phyloP scores from a whole-genome alignment of 2,329 filamentous ascomycete species.

The Amauroascus verrucosus region DNA sequence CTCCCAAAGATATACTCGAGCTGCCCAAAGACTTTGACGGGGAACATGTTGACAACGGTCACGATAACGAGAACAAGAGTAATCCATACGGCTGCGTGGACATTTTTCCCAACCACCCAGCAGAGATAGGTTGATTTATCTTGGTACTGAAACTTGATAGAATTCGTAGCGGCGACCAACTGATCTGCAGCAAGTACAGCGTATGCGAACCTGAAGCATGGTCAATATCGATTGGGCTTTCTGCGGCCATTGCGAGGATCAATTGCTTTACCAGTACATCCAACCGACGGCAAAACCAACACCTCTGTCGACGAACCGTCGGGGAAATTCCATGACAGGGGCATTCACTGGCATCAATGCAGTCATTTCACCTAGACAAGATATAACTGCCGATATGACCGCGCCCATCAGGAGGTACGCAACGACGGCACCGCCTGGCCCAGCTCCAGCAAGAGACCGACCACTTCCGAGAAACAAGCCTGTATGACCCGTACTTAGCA shows the following conservation, averaged over 20 bases:
- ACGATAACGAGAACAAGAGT: constrained; percentile 26
- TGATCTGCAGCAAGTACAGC: constrained; percentile 29
- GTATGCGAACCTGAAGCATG: constrained; percentile 25
- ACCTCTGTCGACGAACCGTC: constrained; percentile 34
- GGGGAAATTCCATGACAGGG: constrained; percentile 33
- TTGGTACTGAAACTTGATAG: constrained; percentile 34
- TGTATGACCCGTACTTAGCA: constrained; percentile 13
- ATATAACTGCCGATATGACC: constrained; percentile 36
- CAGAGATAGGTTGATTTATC: constrained; percentile 24
- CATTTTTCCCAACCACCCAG: constrained; percentile 22
- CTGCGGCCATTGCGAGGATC: constrained; percentile 24
- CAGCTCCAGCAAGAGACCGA: constrained; percentile 32
- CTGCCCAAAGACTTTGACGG: constrained; percentile 30
- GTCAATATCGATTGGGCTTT: neutral
- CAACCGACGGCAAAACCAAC: constrained; percentile 39
- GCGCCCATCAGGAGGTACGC: constrained; percentile 37
- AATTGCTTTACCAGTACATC: constrained; percentile 33
- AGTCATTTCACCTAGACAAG: constrained; percentile 37
- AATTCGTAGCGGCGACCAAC: constrained; percentile 31
- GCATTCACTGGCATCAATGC: constrained; percentile 35
- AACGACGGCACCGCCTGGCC: constrained; percentile 34
- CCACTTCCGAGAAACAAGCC: constrained; percentile 36
- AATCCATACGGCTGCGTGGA: constrained; percentile 33
- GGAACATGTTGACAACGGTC: constrained; percentile 29
- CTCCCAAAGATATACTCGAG: constrained; percentile 30